A percentile compares a stretch with the other conserved stretches of the same genome.
These are phyloP conservation scores for Zygosaccharomyces kombuchaensis DNA, from an alignment of 805 yeast genomes.

Conservation along the genomic window DNA sequence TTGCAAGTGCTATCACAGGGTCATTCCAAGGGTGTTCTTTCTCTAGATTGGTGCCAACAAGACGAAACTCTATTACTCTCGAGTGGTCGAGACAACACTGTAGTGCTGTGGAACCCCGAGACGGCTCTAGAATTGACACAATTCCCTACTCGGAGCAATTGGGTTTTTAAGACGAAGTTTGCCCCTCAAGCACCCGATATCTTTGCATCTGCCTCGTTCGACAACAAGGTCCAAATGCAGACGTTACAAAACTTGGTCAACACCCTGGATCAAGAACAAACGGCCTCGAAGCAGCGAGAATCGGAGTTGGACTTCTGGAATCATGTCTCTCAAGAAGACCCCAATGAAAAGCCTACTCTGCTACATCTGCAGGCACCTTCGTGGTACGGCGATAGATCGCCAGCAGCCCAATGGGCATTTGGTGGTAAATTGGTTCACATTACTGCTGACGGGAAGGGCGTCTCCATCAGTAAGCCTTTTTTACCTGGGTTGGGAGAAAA, in stretches of 20 bases:
- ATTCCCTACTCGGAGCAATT: slow-evolving; percentile 87
- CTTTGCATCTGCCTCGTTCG: slow-evolving; percentile 84
- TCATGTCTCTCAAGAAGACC: slow-evolving; percentile 59
- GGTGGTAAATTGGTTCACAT: slow-evolving; percentile 82
- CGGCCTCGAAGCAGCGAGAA: slow-evolving; percentile 30
- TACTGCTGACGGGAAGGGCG: slow-evolving; percentile 39
- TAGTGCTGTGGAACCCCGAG: slow-evolving; percentile 86
- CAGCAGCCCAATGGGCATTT: slow-evolving; percentile 77
- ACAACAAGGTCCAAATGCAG: slow-evolving; percentile 75
- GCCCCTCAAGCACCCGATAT: slow-evolving; percentile 86
- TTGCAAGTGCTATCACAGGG: slow-evolving; percentile 61
- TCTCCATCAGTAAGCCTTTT: slow-evolving; percentile 37
- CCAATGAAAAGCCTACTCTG: slow-evolving; percentile 67
- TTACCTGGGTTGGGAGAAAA: slow-evolving; percentile 37
- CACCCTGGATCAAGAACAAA: slow-evolving; percentile 28
- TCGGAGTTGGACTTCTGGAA: slow-evolving; percentile 84
- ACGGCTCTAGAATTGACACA: slow-evolving; percentile 70
- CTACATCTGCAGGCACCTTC: slow-evolving; percentile 72
- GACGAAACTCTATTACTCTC: slow-evolving; percentile 78
- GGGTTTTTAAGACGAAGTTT: slow-evolving; percentile 87
- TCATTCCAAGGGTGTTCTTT: slow-evolving; percentile 81
- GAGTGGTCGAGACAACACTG: slow-evolving; percentile 88
- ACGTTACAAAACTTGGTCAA: slow-evolving; percentile 66
- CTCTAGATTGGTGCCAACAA: slow-evolving; percentile 88
- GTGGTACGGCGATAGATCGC: slow-evolving; percentile 74